Percentiles rank a stretch among this genome's conserved stretches.
Conservation (phyloP, 1,139 yeast species). For the Lodderomyces theae region DNA sequence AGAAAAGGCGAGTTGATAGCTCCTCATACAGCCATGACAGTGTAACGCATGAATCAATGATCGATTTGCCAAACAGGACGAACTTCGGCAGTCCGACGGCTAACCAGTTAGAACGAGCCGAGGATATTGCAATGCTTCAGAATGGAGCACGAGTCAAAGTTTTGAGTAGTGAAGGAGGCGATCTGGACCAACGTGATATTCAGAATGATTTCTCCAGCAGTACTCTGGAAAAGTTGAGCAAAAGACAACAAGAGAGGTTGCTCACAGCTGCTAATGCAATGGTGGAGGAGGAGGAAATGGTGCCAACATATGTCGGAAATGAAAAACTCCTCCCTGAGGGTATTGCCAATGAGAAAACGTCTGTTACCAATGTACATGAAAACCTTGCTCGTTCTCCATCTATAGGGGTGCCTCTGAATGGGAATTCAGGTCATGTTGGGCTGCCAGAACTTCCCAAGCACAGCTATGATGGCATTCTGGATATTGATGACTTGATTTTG, state of each 20-base stretch:
- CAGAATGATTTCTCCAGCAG: background rate
- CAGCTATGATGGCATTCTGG: background rate
- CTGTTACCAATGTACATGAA: too few relatives aligned
- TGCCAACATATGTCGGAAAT: background rate
- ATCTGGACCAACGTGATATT: background rate
- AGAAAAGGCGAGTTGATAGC: too few relatives aligned
- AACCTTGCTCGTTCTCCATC: background rate
- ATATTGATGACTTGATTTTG: slow-evolving; percentile 6
- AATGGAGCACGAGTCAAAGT: too few relatives aligned
- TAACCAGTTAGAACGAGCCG: too few relatives aligned
- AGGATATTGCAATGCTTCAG: too few relatives aligned
- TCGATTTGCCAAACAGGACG: too few relatives aligned
- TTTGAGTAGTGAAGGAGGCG: background rate
- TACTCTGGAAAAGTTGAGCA: background rate
- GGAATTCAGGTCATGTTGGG: background rate
- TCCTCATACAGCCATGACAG: too few relatives aligned
- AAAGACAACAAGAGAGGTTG: slow-evolving; percentile 6
- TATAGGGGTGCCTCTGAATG: background rate
- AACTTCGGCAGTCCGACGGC: too few relatives aligned
- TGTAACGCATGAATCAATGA: too few relatives aligned
- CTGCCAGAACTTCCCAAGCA: background rate
- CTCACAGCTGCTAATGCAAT: slow-evolving; percentile 7
- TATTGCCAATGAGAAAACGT: background rate
- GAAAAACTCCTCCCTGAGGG: background rate
- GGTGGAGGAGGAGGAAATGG: slow-evolving; percentile 6